These are phyloP conservation scores for Torulaspora globosa DNA, from an alignment of 1,139 yeast species.

Conservation along the genomic window DNA sequence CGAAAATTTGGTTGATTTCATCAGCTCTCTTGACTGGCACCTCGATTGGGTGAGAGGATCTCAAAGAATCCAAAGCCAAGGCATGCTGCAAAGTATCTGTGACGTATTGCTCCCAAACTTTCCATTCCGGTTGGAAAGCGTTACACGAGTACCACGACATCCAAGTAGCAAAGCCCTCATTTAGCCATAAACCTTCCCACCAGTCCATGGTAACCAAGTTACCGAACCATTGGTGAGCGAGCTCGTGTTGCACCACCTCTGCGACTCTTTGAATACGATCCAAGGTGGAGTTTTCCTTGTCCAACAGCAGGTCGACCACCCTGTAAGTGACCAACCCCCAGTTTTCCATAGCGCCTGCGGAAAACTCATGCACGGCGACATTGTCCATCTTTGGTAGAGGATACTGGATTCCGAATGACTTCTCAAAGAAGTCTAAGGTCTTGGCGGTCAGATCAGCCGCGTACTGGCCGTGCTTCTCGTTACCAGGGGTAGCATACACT, in stretches of 20 bases:
- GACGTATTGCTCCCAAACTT: constrained; percentile 72
- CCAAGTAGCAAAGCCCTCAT: constrained; percentile 92
- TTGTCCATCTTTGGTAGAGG: constrained; percentile 81
- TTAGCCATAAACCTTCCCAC: constrained; percentile 93
- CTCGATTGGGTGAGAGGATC: constrained; percentile 83
- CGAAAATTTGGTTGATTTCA: constrained; percentile 84
- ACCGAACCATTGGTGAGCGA: constrained; percentile 95
- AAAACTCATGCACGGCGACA: constrained; percentile 77
- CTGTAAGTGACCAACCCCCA: constrained; percentile 86
- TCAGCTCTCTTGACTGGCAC: constrained; percentile 78
- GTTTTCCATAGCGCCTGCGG: constrained; percentile 91
- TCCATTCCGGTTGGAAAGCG: constrained; percentile 79
- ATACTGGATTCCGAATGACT: constrained; percentile 65
- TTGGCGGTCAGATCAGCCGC: constrained; percentile 72
- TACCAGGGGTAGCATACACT: constrained; percentile 75
- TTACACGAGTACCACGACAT: constrained; percentile 80
- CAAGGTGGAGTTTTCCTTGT: constrained; percentile 61
- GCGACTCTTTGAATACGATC: constrained; percentile 73
- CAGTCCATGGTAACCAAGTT: constrained; percentile 89
- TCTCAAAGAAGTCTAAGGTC: constrained; percentile 69
- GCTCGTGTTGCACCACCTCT: constrained; percentile 84
- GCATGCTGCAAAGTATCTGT: constrained; percentile 68
- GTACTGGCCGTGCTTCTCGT: constrained; percentile 59
- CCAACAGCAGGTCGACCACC: constrained; percentile 68
- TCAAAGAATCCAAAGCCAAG: constrained; percentile 63